These are phyloP conservation scores for Vigna radiata DNA, from an alignment of 306 rosid species.

Conservation along the genomic window DNA sequence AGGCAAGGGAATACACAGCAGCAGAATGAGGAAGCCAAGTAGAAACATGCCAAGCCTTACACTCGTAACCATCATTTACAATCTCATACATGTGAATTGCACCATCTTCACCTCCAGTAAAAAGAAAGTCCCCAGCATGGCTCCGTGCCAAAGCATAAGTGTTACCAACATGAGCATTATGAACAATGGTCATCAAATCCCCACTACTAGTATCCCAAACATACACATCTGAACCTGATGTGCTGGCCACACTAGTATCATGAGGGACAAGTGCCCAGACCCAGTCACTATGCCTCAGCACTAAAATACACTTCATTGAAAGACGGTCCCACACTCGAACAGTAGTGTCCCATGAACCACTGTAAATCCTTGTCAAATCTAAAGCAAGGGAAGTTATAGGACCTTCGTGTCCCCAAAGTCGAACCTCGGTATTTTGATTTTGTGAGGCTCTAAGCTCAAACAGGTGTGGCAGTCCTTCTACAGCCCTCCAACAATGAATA, in stretches of 20 bases:
- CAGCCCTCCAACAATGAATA: slow-evolving; percentile 91
- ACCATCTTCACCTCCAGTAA: slow-evolving; percentile 96
- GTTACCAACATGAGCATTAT: slow-evolving; percentile 76
- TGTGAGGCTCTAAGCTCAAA: slow-evolving; percentile 74
- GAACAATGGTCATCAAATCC: slow-evolving; percentile 56
- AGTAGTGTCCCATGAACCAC: slow-evolving; percentile 98
- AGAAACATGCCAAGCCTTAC: slow-evolving; percentile 52
- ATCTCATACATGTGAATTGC: slow-evolving; percentile 85
- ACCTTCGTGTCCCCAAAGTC: slow-evolving; percentile 96
- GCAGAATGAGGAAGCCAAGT: slow-evolving; percentile 91
- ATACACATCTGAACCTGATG: slow-evolving; percentile 88
- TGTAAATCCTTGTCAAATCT: slow-evolving; percentile 84
- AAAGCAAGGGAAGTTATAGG: slow-evolving; percentile 89
- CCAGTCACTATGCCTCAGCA: slow-evolving; percentile 94
- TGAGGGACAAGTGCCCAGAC: slow-evolving; percentile 87
- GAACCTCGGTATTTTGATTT: slow-evolving; percentile 62
- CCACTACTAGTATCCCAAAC: slow-evolving; percentile 80
- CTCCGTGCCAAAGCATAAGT: slow-evolving; percentile 75
- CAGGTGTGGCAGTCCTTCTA: slow-evolving; percentile 72
- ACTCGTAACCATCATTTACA: slow-evolving; percentile 42
- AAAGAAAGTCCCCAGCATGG: slow-evolving; percentile 80
- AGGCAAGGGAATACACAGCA: slow-evolving; percentile 82
- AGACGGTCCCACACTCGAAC: slow-evolving; percentile 91
- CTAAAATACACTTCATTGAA: slow-evolving; percentile 62
- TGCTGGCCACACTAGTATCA: slow-evolving; percentile 70